These are phyloP conservation scores for Pseudozyma sp. DNA, from an alignment of 1,284 basidiomycete genomes.

Conservation along the genomic window DNA sequence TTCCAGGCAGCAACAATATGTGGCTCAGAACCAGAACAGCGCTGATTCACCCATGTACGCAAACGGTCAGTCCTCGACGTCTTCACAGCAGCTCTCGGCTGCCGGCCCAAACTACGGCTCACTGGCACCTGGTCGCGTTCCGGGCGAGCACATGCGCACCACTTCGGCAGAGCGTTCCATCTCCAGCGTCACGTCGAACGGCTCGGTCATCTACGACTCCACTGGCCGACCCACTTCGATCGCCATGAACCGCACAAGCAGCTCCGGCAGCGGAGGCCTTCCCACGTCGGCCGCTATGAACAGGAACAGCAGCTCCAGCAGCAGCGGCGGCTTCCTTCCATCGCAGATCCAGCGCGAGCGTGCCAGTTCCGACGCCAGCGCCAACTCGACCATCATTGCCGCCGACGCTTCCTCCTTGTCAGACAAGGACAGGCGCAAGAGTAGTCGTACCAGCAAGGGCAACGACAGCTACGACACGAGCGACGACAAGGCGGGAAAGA, in stretches of 20 bases:
- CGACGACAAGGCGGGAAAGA: constrained; percentile 62
- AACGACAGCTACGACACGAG: constrained; percentile 40
- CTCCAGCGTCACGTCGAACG: constrained; percentile 42
- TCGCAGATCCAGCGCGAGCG: constrained; percentile 60
- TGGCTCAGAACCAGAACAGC: constrained; percentile 6
- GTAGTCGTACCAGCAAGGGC: constrained; percentile 50
- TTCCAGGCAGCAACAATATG: constrained; percentile 20
- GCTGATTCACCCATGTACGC: constrained; percentile 17
- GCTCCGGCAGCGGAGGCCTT: constrained; percentile 30
- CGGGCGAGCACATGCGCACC: constrained; percentile 37
- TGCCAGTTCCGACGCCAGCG: constrained; percentile 54
- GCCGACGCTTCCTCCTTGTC: constrained; percentile 28
- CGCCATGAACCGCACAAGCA: constrained; percentile 44
- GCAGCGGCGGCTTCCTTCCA: constrained; percentile 52
- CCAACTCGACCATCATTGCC: constrained; percentile 31
- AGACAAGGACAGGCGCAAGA: constrained; percentile 50
- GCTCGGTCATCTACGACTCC: constrained; percentile 20
- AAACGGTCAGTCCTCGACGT: constrained; percentile 29
- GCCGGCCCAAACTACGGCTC: constrained; percentile 31
- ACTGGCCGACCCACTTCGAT: constrained; percentile 25
- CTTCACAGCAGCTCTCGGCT: constrained; percentile 18
- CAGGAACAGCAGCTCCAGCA: constrained; percentile 45
- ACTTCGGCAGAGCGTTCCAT: constrained; percentile 49
- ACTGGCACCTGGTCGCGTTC: constrained; percentile 9
- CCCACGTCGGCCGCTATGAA: constrained; percentile 31